Conservation (phyloP, 768 basidiomycete species). For the Wakefieldia striispora region DNA sequence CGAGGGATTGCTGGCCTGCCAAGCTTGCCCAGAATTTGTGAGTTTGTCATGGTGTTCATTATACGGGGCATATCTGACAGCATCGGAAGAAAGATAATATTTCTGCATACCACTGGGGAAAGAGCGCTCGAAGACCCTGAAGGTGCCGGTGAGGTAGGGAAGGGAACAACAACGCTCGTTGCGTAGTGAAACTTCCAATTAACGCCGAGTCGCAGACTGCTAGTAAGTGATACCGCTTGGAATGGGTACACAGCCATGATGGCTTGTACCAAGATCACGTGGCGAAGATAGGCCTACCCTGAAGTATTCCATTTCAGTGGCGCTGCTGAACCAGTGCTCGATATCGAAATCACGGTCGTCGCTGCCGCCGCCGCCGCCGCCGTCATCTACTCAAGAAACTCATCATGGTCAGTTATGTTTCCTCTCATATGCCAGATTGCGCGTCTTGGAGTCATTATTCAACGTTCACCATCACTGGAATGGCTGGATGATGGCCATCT, state of each 20-base stretch:
- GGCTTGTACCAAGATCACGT: constrained; percentile 19
- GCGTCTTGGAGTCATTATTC: not conserved
- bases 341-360: constrained; percentile 25
- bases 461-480: not conserved
- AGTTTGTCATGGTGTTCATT: constrained; percentile 18
- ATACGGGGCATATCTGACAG: constrained; percentile 16
- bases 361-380: constrained; percentile 7
- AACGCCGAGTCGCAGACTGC: too few species aligned
- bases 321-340: not conserved
- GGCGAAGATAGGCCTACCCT: constrained; percentile 22
- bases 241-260: constrained; percentile 5
- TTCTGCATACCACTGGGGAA: constrained; percentile 23
- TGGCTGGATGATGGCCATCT: constrained; percentile 27
- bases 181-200: constrained; percentile 2
- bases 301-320: constrained; percentile 7
- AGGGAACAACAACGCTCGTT: not conserved
- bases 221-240: not conserved
- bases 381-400: constrained; percentile 26
- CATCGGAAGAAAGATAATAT: constrained; percentile 5
- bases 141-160: not conserved
- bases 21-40: constrained; percentile 12
- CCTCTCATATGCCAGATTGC: not conserved
- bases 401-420: constrained; percentile 32
- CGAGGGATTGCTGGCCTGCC: constrained; percentile 24
- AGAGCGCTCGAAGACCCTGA: not conserved